Evolutionary conservation across 805 yeast genomes (phyloP).

Genomic region (Cyberlindnera mrakii): DNA sequence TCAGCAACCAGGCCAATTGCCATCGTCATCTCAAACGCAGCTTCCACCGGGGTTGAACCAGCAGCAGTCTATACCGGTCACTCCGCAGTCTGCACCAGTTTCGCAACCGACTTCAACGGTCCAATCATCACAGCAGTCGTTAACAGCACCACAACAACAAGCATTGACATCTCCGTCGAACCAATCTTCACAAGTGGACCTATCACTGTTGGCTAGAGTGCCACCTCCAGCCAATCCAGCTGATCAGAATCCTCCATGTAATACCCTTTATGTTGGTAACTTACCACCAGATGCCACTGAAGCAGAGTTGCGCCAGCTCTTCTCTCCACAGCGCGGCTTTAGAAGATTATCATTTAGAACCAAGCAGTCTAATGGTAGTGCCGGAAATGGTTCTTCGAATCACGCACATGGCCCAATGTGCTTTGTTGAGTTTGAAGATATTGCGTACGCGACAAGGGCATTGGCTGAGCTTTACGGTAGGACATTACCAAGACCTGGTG

Average conservation of each 20-base stretch:
- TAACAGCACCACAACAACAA: conserved; percentile 4
- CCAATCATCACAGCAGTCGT: conserved; percentile 3
- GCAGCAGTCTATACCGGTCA: background rate
- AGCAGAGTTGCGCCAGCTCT: conserved; percentile 80
- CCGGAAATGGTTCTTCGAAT: conserved; percentile 23
- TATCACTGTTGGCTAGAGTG: conserved; percentile 68
- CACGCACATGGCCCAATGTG: conserved; percentile 92
- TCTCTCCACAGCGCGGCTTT: conserved; percentile 87
- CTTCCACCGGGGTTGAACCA: conserved; percentile 1
- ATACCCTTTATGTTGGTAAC: conserved; percentile 93
- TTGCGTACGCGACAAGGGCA: conserved; percentile 87
- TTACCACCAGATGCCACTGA: conserved; percentile 96
- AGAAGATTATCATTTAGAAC: conserved; percentile 89
- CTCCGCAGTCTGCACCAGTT: conserved; percentile 5
- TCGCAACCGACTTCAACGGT: conserved; percentile 5
- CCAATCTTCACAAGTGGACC: conserved; percentile 43
- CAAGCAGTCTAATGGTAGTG: conserved; percentile 41
- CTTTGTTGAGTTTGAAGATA: conserved; percentile 97
- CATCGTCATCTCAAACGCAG: conserved; percentile 6
- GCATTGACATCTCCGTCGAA: conserved; percentile 1
- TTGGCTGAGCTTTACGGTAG: conserved; percentile 91
- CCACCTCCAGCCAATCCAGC: conserved; percentile 97
- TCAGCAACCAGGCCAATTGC: conserved; percentile 4
- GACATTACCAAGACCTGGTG: conserved; percentile 76
- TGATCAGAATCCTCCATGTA: conserved; percentile 98